Conservation (phyloP, 352 stramenopile species). For the Globisporangium heterothallicum region DNA sequence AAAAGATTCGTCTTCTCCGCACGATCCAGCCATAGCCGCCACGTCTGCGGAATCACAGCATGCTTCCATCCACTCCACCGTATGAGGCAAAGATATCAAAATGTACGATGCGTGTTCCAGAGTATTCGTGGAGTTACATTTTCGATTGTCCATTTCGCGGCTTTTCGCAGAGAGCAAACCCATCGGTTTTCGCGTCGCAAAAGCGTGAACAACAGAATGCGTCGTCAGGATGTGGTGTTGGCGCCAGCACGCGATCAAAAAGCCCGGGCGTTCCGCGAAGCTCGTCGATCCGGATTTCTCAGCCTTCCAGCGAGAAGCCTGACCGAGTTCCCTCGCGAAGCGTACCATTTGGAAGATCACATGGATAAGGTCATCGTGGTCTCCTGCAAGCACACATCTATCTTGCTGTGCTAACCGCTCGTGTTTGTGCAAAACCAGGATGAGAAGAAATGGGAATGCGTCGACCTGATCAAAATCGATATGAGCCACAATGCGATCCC, state of each 20-base stretch:
- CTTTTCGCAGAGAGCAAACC: too few relatives aligned
- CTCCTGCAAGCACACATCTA: not conserved
- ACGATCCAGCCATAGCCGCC: constrained; percentile 15
- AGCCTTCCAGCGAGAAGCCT: constrained; percentile 53
- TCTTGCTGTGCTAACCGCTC: not conserved
- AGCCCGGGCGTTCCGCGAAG: constrained; percentile 53
- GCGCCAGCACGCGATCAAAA: constrained; percentile 51
- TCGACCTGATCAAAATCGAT: constrained; percentile 76
- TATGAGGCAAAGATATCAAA: constrained; percentile 6
- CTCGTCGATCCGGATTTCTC: constrained; percentile 51
- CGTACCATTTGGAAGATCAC: constrained; percentile 71
- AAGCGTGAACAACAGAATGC: constrained; percentile 6
- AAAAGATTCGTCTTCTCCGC: constrained; percentile 59
- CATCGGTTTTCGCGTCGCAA: too few relatives aligned
- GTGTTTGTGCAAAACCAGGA: constrained; percentile 24
- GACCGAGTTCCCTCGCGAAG: constrained; percentile 56
- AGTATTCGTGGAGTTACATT: too few relatives aligned
- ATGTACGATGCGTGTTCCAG: too few relatives aligned
- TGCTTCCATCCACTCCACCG: too few relatives aligned
- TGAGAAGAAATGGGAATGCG: constrained; percentile 83
- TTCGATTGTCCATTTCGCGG: too few relatives aligned
- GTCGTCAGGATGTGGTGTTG: constrained; percentile 46
- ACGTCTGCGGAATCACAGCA: not conserved
- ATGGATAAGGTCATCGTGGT: constrained; percentile 46
- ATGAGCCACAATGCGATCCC: constrained; percentile 75